A percentile compares a stretch with the other conserved stretches of the same genome.
These are phyloP conservation scores for Colletotrichum kahawae DNA, from an alignment of 2,329 filamentous ascomycete species.

Conservation along the genomic window DNA sequence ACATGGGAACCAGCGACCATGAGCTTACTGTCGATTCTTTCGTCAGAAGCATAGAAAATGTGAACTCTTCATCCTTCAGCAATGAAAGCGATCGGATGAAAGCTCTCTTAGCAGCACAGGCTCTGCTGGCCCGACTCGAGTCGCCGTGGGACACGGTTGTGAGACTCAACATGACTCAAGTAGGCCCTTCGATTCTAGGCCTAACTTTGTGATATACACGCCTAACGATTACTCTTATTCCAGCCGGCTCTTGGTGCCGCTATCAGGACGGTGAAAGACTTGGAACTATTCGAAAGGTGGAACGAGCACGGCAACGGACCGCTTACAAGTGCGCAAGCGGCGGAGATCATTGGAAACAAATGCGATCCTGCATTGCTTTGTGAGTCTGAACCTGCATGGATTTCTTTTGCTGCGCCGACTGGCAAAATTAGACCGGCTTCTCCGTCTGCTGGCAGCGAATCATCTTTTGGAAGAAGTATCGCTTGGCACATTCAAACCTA, in stretches of 20 bases:
- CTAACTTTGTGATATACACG: neutral
- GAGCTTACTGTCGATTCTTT: neutral
- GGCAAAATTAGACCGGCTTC: neutral
- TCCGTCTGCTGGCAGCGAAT: neutral
- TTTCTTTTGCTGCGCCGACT: neutral
- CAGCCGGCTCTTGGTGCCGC: neutral
- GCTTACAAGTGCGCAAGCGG: neutral
- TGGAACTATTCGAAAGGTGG: neutral
- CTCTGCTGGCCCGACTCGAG: neutral
- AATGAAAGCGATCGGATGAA: neutral
- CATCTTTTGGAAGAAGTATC: neutral
- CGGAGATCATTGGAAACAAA: neutral
- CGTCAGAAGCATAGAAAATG: neutral
- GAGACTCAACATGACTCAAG: neutral
- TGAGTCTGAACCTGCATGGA: neutral
- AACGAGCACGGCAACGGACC: neutral
- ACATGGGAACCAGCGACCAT: neutral
- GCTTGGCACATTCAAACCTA: neutral
- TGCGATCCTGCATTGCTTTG: neutral
- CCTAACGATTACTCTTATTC: neutral
- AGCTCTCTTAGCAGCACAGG: neutral
- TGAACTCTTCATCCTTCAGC: neutral
- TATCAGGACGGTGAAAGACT: neutral
- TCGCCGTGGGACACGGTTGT: slow-evolving; percentile 4
- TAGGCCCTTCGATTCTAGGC: neutral